Conservation (phyloP, 2,329 filamentous ascomycete species). For the Diaporthe citriasiana region DNA sequence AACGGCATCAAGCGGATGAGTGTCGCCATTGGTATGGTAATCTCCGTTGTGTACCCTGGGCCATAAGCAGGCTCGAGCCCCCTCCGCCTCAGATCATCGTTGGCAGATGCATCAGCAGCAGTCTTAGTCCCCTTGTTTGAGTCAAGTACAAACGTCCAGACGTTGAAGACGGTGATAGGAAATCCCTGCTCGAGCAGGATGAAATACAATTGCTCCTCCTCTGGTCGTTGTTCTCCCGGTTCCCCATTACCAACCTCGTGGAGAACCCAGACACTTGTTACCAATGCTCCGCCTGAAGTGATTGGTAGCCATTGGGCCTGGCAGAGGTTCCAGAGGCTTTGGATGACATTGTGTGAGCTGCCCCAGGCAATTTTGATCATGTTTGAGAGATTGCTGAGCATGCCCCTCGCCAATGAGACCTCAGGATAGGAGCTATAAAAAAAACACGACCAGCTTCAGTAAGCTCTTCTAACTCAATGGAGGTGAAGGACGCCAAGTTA, state of each 20-base stretch:
- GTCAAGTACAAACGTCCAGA: slow-evolving; percentile 7
- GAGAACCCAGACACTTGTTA: slow-evolving; percentile 1
- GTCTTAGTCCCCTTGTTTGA: not conserved
- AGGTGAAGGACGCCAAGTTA: not conserved
- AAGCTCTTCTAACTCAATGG: not conserved
- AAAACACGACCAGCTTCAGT: not conserved
- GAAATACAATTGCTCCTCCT: slow-evolving; percentile 5
- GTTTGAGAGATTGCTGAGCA: slow-evolving; percentile 5
- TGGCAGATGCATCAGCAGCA: slow-evolving; percentile 8
- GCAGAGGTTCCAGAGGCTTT: not conserved
- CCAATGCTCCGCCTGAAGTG: slow-evolving; percentile 3
- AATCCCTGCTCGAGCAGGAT: slow-evolving; percentile 4
- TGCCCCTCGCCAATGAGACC: not conserved
- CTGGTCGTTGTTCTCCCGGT: not conserved
- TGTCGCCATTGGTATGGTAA: not conserved
- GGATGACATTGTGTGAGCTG: not conserved
- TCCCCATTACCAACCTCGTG: not conserved
- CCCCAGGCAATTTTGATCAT: not conserved
- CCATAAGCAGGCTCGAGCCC: slow-evolving; percentile 8
- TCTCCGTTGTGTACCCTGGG: slow-evolving; percentile 4
- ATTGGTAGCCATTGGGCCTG: not conserved
- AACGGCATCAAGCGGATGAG: slow-evolving; percentile 4
- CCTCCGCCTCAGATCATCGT: slow-evolving; percentile 3
- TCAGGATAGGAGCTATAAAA: slow-evolving; percentile 17
- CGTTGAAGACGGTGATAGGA: not conserved